Conservation (phyloP, 768 basidiomycete genomes). For the Mycena vulgaris region DNA sequence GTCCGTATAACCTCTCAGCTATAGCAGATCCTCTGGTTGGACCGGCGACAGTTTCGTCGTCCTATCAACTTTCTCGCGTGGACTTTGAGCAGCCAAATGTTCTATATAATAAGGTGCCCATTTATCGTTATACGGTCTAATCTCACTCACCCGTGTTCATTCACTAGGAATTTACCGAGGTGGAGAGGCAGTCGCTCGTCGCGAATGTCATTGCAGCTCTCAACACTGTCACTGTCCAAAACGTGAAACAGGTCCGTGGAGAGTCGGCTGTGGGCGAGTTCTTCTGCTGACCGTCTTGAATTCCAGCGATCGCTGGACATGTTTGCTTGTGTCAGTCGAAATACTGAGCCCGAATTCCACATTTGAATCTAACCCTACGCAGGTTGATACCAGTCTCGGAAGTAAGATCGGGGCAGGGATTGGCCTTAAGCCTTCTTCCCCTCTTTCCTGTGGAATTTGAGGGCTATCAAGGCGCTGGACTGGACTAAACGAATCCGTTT, state of each 20-base stretch:
- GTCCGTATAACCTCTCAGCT: constrained; percentile 33
- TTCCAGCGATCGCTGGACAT: constrained; percentile 34
- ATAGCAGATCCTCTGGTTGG: constrained; percentile 33
- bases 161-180: constrained; percentile 33
- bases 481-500: too few species aligned
- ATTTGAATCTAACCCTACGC: not conserved
- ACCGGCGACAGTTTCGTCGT: not conserved
- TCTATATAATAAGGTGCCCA: constrained; percentile 30
- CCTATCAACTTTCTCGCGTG: constrained; percentile 23
- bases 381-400: constrained; percentile 28
- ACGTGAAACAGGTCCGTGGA: constrained; percentile 30
- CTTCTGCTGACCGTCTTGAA: not conserved
- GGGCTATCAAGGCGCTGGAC: not conserved
- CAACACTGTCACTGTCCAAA: constrained; percentile 7
- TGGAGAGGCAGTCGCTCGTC: constrained; percentile 29
- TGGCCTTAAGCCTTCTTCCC: constrained; percentile 17
- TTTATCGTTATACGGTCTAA: too few species aligned
- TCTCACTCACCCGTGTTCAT: not conserved
- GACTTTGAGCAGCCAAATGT: constrained; percentile 36
- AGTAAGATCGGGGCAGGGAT: constrained; percentile 24
- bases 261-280: not conserved
- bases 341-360: not conserved
- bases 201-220: constrained; percentile 32
- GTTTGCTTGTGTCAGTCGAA: constrained; percentile 33
- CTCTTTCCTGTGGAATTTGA: constrained; percentile 34